Base-by-base conservation (phyloP, 345 rosid species). In the Eucalyptus melliodora region DNA sequence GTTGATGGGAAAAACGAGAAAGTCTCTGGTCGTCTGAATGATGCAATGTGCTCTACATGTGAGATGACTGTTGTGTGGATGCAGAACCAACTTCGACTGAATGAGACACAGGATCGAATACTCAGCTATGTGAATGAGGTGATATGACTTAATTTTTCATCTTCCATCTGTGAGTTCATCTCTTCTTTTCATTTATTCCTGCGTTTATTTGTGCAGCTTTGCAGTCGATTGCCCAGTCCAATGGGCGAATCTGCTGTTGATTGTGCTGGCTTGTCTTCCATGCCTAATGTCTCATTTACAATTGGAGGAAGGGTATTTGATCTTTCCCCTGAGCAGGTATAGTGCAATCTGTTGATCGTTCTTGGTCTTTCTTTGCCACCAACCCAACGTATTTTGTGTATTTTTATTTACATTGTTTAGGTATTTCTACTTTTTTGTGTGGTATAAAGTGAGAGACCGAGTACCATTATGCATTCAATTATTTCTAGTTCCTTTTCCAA, bases 171-270 rank as follows among this genome's bases (percentile, higher is more conserved):
- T 50, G 80, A 85, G 85, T 88, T 86, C n/a, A 85, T 83, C 42
- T 49, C 50, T 16, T 62, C 60, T 62, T 65, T 86, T 65, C 51
- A 77, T 37, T 81, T 80, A 49, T 47, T 50, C 37, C 34, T 59
- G 26, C 11, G 6, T 45, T 72, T 80, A 31, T 80, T 16, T 23
- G 26, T 92, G 87, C 92, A 95, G 97, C 94, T 96, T 37, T 96
- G 98, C 89, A 95, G 93, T 53, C 93, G 95, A 10, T 65, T 96
- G 90, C 97, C 98, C 16, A 95, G 96, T 91, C 97, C 96, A 24
- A 94, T 93, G 96, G 98, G 98, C 80, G 94, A 96, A 92, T 96
- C 96, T 13, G 91, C 91, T 14, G 96, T 96, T 65, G 98, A 95
- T 72, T 96, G 97, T 89, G 90, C 86, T 49, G 90, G 92, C 85